Base-by-base conservation (phyloP, 1,284 basidiomycete genomes). In the Athelia psychrophila region DNA sequence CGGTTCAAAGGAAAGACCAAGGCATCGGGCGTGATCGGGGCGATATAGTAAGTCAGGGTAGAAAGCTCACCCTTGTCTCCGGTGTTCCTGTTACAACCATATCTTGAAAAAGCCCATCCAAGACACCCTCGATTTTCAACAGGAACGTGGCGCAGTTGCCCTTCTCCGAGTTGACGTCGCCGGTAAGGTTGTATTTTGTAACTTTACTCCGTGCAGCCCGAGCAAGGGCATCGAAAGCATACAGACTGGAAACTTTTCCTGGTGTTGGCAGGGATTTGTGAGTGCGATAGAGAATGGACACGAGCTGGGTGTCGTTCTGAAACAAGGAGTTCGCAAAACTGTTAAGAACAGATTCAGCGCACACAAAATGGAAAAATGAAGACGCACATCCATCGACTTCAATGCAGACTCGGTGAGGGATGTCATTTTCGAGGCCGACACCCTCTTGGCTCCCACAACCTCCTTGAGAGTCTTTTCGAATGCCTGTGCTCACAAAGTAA, bases 141-240 rank as follows among this genome's bases (percentile, higher is more conserved):
- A 97, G 71, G 68, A 97, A 93, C 2, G 88, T 88, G 12, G 88
- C 84, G 60, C 80, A 78, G 63, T 91, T 93, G 48, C 90, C 90
- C 55, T 78, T 79, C 47, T 72, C 70, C 20, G 78, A 71, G 49
- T 77, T 77, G 18, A 77, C 62, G 56, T 87, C 81, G 54, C 76
- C 79, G 57, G 76, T 73, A 18, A 83, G 69, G 51, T 75, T 75
- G 49, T 84, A 79, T 66, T 92, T 93, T 63, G 75, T 83, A 40
- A 76, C 82, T 50, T 83, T 77, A 56, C 75, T 75, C 56, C 83
- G 79, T n/a, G 91, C 91, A 16, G 88, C 91, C 51, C 94, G 84
- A 44, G 91, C 82, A 55, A 97, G 78, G 16, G 93, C 90, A 70
- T 97, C 94, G 65, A 97, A 91, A 42, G 88, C 84, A 70, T 97